phyloP scores from a whole-genome alignment of 2,329 filamentous ascomycete genomes.

The Sarocladium kiliense region DNA sequence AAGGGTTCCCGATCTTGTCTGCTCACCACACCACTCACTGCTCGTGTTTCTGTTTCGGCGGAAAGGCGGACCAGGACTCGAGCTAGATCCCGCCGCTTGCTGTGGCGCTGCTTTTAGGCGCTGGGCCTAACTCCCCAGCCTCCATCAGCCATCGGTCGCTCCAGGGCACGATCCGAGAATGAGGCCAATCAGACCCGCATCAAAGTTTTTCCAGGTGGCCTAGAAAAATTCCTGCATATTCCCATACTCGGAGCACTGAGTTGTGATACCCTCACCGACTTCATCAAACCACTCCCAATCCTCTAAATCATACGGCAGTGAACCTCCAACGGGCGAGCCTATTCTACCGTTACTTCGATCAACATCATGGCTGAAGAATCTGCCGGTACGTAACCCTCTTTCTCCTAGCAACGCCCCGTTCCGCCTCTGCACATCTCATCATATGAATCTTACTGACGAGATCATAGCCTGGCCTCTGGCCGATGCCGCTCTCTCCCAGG shows the following conservation, averaged over 20 bases:
- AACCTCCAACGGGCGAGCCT: constrained; percentile 42
- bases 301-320: constrained; percentile 44
- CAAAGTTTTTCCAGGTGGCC: not conserved
- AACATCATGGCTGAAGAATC: constrained; percentile 20
- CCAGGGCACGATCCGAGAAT: not conserved
- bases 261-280: constrained; percentile 10
- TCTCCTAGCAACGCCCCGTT: not conserved
- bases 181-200: not conserved
- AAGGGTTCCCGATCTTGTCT: too few relatives aligned
- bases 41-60: too few relatives aligned
- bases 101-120: not conserved
- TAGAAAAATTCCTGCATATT: not conserved
- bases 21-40: not conserved
- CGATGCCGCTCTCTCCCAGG: constrained; percentile 69
- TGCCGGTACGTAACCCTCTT: constrained; percentile 16
- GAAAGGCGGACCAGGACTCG: not conserved
- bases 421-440: constrained; percentile 16
- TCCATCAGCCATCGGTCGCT: not conserved
- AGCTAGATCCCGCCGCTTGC: constrained; percentile 1
- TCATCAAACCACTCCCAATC: constrained; percentile 12
- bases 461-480: constrained; percentile 62
- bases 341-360: constrained; percentile 9
- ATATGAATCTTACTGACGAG: not conserved
- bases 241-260: not conserved
- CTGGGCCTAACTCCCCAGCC: not conserved